These are phyloP conservation scores for Martiniozyma abietophila DNA, from an alignment of 805 yeast genomes.

Conservation along the genomic window DNA sequence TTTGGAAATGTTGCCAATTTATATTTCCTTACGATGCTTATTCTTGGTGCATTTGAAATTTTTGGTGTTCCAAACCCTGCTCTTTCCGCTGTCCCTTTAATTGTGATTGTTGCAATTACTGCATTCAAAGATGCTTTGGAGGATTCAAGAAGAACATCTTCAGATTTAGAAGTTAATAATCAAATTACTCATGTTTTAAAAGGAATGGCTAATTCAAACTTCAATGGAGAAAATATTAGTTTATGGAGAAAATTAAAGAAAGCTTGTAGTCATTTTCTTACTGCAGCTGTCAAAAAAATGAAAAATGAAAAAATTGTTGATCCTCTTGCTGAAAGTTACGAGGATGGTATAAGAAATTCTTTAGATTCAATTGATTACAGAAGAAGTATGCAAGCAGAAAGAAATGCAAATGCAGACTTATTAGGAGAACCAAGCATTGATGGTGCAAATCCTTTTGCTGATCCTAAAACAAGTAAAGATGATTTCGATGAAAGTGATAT, in stretches of 20 bases:
- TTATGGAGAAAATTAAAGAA: conserved; percentile 67
- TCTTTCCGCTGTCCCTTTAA: conserved; percentile 65
- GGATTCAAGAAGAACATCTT: conserved; percentile 64
- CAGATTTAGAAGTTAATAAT: conserved; percentile 70
- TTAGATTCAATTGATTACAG: conserved; percentile 28
- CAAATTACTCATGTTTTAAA: conserved; percentile 57
- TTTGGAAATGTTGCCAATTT: conserved; percentile 85
- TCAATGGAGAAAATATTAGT: conserved; percentile 53
- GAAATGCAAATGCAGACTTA: conserved; percentile 9
- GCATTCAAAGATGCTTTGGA: conserved; percentile 76
- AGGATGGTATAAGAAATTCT: conserved; percentile 18
- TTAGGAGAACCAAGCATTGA: conserved; percentile 11
- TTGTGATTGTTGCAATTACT: conserved; percentile 66
- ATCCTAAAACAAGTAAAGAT: conserved; percentile 19
- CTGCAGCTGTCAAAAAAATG: conserved; percentile 14
- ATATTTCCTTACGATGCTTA: conserved; percentile 70
- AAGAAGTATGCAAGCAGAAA: conserved; percentile 19
- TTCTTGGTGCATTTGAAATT: conserved; percentile 68
- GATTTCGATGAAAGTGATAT: conserved; percentile 9
- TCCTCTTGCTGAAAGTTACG: conserved; percentile 20
- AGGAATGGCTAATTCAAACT: conserved; percentile 50
- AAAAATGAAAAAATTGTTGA: conserved; percentile 18
- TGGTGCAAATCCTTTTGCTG: conserved; percentile 16
- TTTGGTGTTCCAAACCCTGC: conserved; percentile 80
- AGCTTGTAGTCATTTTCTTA: conserved; percentile 15